Percentiles rank a stretch among this genome's conserved stretches.
These are phyloP conservation scores for Triticum timopheevii DNA, from an alignment of 176 grass and related monocot genomes.

Conservation along the genomic window DNA sequence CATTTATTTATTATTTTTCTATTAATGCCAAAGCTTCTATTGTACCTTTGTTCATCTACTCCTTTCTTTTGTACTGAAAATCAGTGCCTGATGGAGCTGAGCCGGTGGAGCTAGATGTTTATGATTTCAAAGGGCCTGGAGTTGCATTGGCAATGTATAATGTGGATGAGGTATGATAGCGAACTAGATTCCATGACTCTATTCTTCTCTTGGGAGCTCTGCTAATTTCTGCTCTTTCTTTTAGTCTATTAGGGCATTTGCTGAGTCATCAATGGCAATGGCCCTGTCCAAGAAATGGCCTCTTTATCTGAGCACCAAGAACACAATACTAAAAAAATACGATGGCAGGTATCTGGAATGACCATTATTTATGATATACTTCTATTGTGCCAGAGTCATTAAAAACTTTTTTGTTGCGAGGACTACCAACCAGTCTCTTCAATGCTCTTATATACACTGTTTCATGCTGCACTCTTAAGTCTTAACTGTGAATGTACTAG, in stretches of 20 bases:
- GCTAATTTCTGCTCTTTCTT: conserved; percentile 29
- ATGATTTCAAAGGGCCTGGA: conserved; percentile 88
- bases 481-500: conserved; percentile 13
- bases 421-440: background rate
- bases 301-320: conserved; percentile 95
- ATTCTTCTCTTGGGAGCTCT: conserved; percentile 34
- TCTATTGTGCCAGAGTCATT: background rate
- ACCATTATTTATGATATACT: background rate
- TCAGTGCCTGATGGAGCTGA: conserved; percentile 64
- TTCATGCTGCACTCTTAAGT: conserved; percentile 14
- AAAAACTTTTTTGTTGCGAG: conserved; percentile 10
- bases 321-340: conserved; percentile 93
- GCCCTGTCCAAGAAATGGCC: conserved; percentile 82
- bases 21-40: background rate
- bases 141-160: conserved; percentile 95
- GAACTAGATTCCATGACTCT: background rate
- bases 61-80: conserved; percentile 42
- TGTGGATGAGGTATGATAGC: conserved; percentile 71
- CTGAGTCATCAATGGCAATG: conserved; percentile 92
- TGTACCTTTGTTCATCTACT: background rate
- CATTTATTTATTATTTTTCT: background rate
- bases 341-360: conserved; percentile 75
- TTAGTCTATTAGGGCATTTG: conserved; percentile 92
- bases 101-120: conserved; percentile 74
- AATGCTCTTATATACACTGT: conserved; percentile 10